Evolutionary conservation across 78 protist genomes (phyloP).

Genomic region (Emiliania huxleyi): DNA sequence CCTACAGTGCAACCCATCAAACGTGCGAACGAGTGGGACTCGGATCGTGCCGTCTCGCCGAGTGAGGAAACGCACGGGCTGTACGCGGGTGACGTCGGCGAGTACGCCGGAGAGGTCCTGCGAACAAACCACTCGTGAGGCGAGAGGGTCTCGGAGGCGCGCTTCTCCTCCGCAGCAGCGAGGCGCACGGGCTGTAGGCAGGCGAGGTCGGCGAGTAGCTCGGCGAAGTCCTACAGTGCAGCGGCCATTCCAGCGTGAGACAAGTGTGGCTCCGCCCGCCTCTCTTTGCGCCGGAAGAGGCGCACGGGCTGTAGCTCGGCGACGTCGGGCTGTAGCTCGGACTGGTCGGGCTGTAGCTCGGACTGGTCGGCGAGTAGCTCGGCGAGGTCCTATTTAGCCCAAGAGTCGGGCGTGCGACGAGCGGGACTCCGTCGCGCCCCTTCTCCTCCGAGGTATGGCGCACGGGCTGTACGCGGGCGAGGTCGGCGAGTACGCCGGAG

Average conservation of each 20-base stretch:
- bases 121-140: slow-evolving; percentile 33
- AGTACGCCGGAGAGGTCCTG: no score
- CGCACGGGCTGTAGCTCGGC: no score
- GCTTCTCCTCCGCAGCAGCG: slow-evolving; percentile 72
- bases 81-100: no score
- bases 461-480: slow-evolving; percentile 58
- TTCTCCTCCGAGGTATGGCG: no score
- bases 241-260: slow-evolving; percentile 72
- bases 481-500: slow-evolving; percentile 53
- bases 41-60: slow-evolving; percentile 80
- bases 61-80: no score
- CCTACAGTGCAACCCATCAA: slow-evolving; percentile 52
- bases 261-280: slow-evolving; percentile 80
- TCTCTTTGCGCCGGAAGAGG: slow-evolving; percentile 67
- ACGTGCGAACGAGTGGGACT: slow-evolving; percentile 68
- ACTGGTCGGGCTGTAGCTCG: no score
- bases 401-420: no score
- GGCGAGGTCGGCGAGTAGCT: slow-evolving; percentile 64
- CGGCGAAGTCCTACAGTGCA: slow-evolving; percentile 43
- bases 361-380: no score
- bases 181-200: slow-evolving; percentile 61
- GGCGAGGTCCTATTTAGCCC: background rate
- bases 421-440: no score
- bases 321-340: no score
- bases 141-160: no score